Base-by-base conservation (phyloP, 345 rosid species). In the Brassica cretica region DNA sequence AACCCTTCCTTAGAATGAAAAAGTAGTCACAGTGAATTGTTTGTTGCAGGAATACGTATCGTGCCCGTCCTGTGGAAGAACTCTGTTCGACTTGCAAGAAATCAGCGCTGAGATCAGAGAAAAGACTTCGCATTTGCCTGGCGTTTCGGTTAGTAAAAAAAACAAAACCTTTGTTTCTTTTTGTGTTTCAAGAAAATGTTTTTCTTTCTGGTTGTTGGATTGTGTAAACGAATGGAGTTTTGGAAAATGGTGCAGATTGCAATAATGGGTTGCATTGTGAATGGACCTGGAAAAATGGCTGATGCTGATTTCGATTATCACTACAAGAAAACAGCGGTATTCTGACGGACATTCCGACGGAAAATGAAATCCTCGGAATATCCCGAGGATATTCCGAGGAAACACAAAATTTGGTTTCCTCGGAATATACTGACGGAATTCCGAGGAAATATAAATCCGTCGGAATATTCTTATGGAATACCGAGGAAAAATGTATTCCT, bases 281-380 rank as follows among this genome's bases (percentile, higher is more conserved):
- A 93, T 68, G 99, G 99, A 58, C 98, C 99, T 0, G 99, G 99
- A 2, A 97, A 95, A 88, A 95, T 93, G 99, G 99, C 98, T 51
- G 99, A 95, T 79, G 99, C 99, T 55, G 99, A 93, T 81, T 95
- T 95, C 21, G 98, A 97, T 5, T 95, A n/a, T n/a, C n/a, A n/a
- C n/a, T n/a, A n/a, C n/a, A n/a, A n/a, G n/a, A n/a, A n/a, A n/a
- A n/a, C n/a, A n/a, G n/a, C n/a, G n/a, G n/a, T n/a, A n/a, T n/a
- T n/a, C n/a, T n/a, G n/a, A n/a, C n/a, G n/a, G n/a, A n/a, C n/a
- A n/a, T n/a, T n/a, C n/a, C n/a, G n/a, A n/a, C n/a, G n/a, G n/a
- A n/a, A n/a, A n/a, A n/a, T n/a, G n/a, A n/a, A n/a, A n/a, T n/a
- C n/a, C n/a, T n/a, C n/a, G n/a, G n/a, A n/a, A n/a, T n/a, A n/a